Evolutionary conservation across 352 stramenopile species (phyloP), one percentile per base, ranked within the genome.

Genomic region (Phytopythium delawarense): DNA sequence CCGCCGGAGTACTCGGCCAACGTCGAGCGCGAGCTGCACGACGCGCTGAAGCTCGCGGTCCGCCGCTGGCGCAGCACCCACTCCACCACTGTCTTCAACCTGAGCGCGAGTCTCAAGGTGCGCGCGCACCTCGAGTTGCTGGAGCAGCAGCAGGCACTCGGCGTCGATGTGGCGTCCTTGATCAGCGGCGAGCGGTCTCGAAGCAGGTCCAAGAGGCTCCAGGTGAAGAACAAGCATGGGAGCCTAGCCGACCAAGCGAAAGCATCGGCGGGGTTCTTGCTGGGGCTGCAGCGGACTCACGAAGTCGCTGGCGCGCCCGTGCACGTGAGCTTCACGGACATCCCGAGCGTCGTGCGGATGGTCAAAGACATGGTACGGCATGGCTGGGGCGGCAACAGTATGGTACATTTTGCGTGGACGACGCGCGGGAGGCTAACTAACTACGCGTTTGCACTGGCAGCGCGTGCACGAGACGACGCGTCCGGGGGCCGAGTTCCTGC

Each of bases 391-490:
- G 45, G n/a, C 23, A 12, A 21, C 9, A 12, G 48, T 20, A 35
- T 57, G 28, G 18, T 71, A 28, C 28, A 54, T 59, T 30, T n/a
- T 70, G 25, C 63, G 20, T 25, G 4, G 20, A 35, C 5, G 28
- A 18, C 1, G 30, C 28, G 30, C 54, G 30, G 55, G 55, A 34
- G 57, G 25, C 52, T 66, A n/a, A 53, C 23, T 32, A 56, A 16
- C 48, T 40, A 15, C 35, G 35, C 35, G 35, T 44, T 73, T 16
- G 57, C 28, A 15, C 65, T 49, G n/a, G 25, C 62, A 91, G 84
- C 84, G 96, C 59, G 94, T 98, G 45, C 91, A 98, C 72, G 81
- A 88, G 63, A 96, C 87, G 63, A 80, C 88, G 45, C 82, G 91
- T 46, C 69, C 72, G 15, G 73, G 89, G 21, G 88, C 96, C 35